Base-by-base conservation (phyloP, 176 grass and related monocot species). In the Aegilops longissima region DNA sequence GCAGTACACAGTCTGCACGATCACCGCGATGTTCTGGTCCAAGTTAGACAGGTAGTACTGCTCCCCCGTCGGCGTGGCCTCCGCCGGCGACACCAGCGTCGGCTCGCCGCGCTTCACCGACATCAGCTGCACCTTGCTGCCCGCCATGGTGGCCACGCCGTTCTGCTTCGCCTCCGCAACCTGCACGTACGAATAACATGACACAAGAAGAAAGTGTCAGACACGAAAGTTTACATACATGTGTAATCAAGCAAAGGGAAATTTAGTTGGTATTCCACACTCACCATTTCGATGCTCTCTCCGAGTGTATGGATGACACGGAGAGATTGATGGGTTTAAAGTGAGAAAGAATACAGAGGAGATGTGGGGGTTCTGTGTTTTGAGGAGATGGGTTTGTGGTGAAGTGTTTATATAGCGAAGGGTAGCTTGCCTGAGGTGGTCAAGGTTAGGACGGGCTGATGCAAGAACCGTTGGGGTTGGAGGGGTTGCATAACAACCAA, bases 31-130 rank as follows among this genome's bases (percentile, higher is more conserved):
- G 86, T 99, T 94, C 88, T 99, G 97, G 89, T 99, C 97, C 39
- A 99, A 86, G 90, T 99, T 99, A 0, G 92, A 96, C n/a, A 99
- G 90, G 90, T 89, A 99, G 90, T 99, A 96, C 31, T 80, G 87
- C 12, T 90, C 89, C 25, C 90, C 97, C 14, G 88, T 96, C 66
- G 92, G 82, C 47, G 97, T 99, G 23, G 84, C 42, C 25, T 74
- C 78, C 9, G 90, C 90, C 23, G 97, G 97, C 45, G 77, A 17
- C 44, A 99, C 97, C 20, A 91, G 87, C 78, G 73, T 51, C 45
- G 89, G 87, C 54, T 90, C 79, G 1, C 83, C 82, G 38, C 87
- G 86, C 77, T 87, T 93, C 61, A 99, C 92, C 29, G 30, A 70
- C 30, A 82, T 66, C 80, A 93, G 42, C 66, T 66, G 31, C 74